Evolutionary conservation across 352 stramenopile genomes (phyloP), one percentile per base, ranked within the genome.

Genomic region (Pythium phragmiticola): DNA sequence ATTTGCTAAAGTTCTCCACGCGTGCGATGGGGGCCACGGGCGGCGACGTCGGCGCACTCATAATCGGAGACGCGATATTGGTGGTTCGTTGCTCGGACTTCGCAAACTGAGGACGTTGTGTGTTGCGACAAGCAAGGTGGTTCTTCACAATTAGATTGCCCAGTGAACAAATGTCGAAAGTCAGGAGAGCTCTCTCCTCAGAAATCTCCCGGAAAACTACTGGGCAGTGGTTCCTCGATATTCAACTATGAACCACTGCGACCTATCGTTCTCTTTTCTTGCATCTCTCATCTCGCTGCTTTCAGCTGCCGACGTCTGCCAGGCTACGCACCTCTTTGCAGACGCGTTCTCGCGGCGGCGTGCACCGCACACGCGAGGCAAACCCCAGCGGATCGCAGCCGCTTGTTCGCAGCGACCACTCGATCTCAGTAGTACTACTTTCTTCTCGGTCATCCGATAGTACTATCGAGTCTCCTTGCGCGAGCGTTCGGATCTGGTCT

Each of bases 1-100:
- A 57, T 7, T 45, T 13, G 7, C n/a, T n/a, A 36, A 57, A 57
- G 33, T 57, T 57, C 50, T 45, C 33, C 6, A 45, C 50, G n/a
- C 19, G 17, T 9, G 45, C 21, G 12, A 53, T 34, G 45, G 13
- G 45, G 45, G 3, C 9, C n/a, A 8, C 45, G 28, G n/a, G n/a
- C 45, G 17, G 9, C 16, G 41, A 5, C 9, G 41, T 46, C 21
- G 41, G 17, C 14, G 41, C 13, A 14, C 34, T 39, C 34, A 39
- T 39, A 30, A 3, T 21, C 21, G 21, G 21, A 21, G 21, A 21
- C 21, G 21, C 21, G 21, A 21, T 21, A 21, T 21, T 21, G 21
- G 21, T 21, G 21, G 21, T 21, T 21, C 21, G 21, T 21, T 21
- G 21, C 21, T 21, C 21, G 21, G 21, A 21, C 21, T 21, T 21